Evolutionary conservation across 768 basidiomycete species (phyloP).

Genomic region (Amyloporia xantha): DNA sequence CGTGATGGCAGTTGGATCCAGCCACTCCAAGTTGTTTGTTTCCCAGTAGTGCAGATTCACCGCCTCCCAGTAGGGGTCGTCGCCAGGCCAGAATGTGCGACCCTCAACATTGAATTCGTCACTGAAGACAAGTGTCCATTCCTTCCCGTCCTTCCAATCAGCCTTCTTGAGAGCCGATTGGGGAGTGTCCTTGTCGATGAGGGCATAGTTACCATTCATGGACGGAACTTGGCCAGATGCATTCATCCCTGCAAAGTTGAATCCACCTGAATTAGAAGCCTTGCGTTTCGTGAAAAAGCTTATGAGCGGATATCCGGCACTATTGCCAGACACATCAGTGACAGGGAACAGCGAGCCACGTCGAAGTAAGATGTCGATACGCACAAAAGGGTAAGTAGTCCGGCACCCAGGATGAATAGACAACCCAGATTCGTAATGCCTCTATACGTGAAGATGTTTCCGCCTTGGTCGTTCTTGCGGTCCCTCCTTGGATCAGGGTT

Average conservation of each 20-base stretch:
- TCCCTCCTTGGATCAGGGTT: slow-evolving; percentile 44
- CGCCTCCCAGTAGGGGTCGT: slow-evolving; percentile 80
- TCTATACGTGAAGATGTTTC: slow-evolving; percentile 47
- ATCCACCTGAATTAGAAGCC: slow-evolving; percentile 33
- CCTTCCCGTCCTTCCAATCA: slow-evolving; percentile 14
- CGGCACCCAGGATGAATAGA: slow-evolving; percentile 44
- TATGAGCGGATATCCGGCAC: slow-evolving; percentile 40
- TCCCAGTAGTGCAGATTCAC: slow-evolving; percentile 78
- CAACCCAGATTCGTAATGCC: slow-evolving; percentile 72
- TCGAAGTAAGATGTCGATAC: slow-evolving; percentile 15
- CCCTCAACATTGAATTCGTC: slow-evolving; percentile 76
- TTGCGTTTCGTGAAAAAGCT: slow-evolving; percentile 28
- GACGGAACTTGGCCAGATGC: slow-evolving; percentile 38
- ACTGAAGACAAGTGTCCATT: slow-evolving; percentile 68
- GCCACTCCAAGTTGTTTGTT: slow-evolving; percentile 67
- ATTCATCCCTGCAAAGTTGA: slow-evolving; percentile 40
- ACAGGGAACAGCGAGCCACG: not conserved
- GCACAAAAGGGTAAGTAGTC: slow-evolving; percentile 54
- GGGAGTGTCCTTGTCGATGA: slow-evolving; percentile 55
- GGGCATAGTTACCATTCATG: slow-evolving; percentile 35
- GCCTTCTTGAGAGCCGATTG: slow-evolving; percentile 32
- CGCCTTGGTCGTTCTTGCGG: slow-evolving; percentile 29
- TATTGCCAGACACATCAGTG: slow-evolving; percentile 8
- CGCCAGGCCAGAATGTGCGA: slow-evolving; percentile 69
- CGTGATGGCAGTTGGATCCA: slow-evolving; percentile 65